phyloP scores from a whole-genome alignment of 305 asterid species.

The Vinca major region DNA sequence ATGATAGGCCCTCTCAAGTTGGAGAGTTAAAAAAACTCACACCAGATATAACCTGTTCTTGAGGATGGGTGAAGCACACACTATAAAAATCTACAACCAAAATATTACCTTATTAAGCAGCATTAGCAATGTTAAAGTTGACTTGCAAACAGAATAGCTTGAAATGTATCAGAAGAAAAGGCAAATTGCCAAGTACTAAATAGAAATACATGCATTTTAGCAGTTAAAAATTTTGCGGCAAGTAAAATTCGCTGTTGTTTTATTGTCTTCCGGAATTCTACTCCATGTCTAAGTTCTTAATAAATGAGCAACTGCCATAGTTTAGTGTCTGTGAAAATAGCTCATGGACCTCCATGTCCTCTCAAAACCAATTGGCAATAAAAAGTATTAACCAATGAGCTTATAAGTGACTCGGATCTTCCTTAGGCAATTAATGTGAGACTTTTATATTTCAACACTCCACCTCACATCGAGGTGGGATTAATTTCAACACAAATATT shows the following conservation, averaged over 20 bases:
- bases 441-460: too few species aligned
- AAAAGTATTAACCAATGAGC: too few species aligned
- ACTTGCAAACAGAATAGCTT: neutral
- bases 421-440: too few species aligned
- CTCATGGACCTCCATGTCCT: too few species aligned
- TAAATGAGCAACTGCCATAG: too few species aligned
- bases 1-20: neutral
- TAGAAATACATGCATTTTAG: neutral
- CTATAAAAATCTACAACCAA: neutral
- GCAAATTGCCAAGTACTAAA: neutral
- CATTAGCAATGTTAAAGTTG: too few species aligned
- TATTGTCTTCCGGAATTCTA: neutral
- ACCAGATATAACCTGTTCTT: slow-evolving; percentile 2
- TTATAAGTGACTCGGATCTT: too few species aligned
- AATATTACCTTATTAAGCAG: too few species aligned
- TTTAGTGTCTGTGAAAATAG: too few species aligned
- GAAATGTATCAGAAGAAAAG: neutral
- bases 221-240: neutral
- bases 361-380: too few species aligned
- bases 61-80: neutral
- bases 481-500: neutral
- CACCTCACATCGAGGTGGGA: too few species aligned
- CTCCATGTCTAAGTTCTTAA: neutral
- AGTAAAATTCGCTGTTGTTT: neutral
- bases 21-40: neutral